Base-by-base conservation (phyloP, 2,329 filamentous ascomycete genomes). In the Ceratocystis smalleyi region DNA sequence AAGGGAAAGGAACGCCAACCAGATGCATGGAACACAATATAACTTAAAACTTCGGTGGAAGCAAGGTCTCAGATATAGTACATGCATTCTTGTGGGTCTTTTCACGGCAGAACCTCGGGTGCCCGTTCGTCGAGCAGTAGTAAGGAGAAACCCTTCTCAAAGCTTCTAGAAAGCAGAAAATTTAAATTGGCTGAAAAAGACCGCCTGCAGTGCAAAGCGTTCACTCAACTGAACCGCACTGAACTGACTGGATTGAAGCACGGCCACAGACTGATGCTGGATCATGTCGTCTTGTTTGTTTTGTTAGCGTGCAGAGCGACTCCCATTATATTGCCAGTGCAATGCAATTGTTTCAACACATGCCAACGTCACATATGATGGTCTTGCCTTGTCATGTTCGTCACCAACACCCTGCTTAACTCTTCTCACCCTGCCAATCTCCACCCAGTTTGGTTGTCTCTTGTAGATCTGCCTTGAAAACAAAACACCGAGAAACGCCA, bases 161-260 rank as follows among this genome's bases (percentile, higher is more conserved):
- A 57, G 15, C 54, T 57, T 57, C 54, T 57, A 57, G 54, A 57
- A 57, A 57, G 5, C 15, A 51, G 17, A 57, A 30, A 30, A 57
- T 32, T 32, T 57, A 32, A 57, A 32, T 32, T 35, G 54, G 27
- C 54, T 12, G 54, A 35, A 30, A 51, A 35, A 57, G 54, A 19
- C 24, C 54, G n/a, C 54, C 27, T 35, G 8, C 54, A 32, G 30
- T 17, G 19, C 54, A 57, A 57, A 57, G 54, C 54, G 35, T 40
- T 57, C 54, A 57, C 30, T 57, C 47, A 19, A 19, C 47, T 51
- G 35, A 40, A 40, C 35, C 35, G 35, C 35, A 40, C 35, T 15
- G 35, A 12, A 15, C 35, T 40, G 12, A 12, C 12, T 12, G 12
- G 12, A 40, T 10, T 40, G 35, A 40, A 40, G 35, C 35, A 40